Base-by-base conservation (phyloP, 768 basidiomycete species). In the Trametes maxima region DNA sequence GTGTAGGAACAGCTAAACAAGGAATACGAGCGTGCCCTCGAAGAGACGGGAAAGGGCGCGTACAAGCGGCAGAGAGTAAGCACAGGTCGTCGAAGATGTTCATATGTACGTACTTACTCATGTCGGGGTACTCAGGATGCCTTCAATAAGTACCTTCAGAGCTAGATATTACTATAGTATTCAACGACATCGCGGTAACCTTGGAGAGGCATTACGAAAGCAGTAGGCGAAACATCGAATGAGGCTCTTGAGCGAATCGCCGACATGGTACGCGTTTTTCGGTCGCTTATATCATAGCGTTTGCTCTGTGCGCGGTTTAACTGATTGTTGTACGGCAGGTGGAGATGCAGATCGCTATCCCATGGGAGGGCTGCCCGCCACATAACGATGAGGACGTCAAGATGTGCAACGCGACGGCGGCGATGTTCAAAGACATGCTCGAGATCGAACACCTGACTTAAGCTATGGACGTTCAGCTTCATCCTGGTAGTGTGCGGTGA, bases 61-160 rank as follows among this genome's bases (percentile, higher is more conserved):
- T 83, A 86, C 7, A 79, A 78, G 8, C 76, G 84, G 19, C 85
- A 85, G 70, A 86, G 84, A 77, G 83, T 82, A n/a, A n/a, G n/a
- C n/a, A n/a, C n/a, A n/a, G n/a, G n/a, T n/a, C n/a, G n/a, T n/a
- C n/a, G n/a, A n/a, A n/a, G n/a, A n/a, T n/a, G n/a, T n/a, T n/a
- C n/a, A 45, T 6, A 24, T 55, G 16, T 17, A 14, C 24, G 24
- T 8, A 4, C 22, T 1, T 11, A 22, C 47, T 5, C 16, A 24
- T 28, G 25, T 28, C 5, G 12, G 11, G n/a, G n/a, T n/a, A 14
- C 25, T 11, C 2, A 51, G 49, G 35, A 36, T 5, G 19, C 22
- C 35, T 51, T 51, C 49, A 36, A 37, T 12, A 24, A 2, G 8
- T 37, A 37, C 19, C 35, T 51, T 16, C 35, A 51, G 49, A 21